Evolutionary conservation across 139 green algal genomes (phyloP), one percentile per base, ranked within the genome.

Genomic region (Astrephomene gubernaculifera): DNA sequence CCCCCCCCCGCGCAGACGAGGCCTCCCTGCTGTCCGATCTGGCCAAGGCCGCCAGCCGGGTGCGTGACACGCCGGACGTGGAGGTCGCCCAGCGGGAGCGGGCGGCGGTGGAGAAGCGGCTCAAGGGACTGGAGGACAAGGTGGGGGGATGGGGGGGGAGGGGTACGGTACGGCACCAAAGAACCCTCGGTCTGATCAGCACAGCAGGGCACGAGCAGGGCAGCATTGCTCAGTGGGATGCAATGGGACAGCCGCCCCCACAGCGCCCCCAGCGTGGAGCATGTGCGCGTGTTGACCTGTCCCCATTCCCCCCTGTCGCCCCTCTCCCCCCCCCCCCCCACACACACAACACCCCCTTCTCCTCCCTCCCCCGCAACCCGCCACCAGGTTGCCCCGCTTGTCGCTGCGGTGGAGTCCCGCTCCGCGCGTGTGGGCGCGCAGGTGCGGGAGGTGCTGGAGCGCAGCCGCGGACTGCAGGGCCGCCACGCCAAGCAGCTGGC

Each of bases 361-460:
- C 14, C 36, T 49, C 8, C 35, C 33, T 49, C 19, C 33, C 65
- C 5, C n/a, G n/a, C n/a, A n/a, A n/a, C n/a, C n/a, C n/a, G n/a
- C n/a, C n/a, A n/a, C n/a, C 69, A 89, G 85, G 78, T 74, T 10
- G 78, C 71, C 69, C 68, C 70, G 25, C 60, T 89, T 27, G 25
- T 86, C 70, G 85, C 70, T 14, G 45, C 44, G 12, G 86, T 89
- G 45, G 86, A 82, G 38, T 53, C 63, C 24, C 49, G 39, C 49
- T 76, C 78, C 22, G 36, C 72, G 1, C 79, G 79, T 2, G 79
- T 79, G 60, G 86, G 49, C 4, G 72, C 38, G 31, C 79, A 87
- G 61, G 86, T 86, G 27, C 71, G 71, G 21, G 86, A 89, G 14
- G 65, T 89, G 86, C 61, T 84, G 79, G 79, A 87, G 9, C 81